These are phyloP conservation scores for Juglanconis oblonga DNA, from an alignment of 2,329 filamentous ascomycete genomes.

Conservation along the genomic window DNA sequence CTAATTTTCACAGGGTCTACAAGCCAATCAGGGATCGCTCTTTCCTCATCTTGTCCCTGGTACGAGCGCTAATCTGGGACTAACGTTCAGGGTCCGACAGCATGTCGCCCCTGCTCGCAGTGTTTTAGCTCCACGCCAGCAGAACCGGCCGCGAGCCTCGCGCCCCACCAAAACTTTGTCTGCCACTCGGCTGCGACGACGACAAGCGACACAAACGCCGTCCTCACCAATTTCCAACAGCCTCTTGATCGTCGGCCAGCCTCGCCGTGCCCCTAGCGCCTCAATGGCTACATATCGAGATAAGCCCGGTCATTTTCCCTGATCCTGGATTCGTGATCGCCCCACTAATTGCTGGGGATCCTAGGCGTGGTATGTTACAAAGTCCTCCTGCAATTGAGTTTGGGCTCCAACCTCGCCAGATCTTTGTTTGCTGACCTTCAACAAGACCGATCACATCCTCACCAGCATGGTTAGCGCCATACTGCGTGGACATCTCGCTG, in stretches of 20 bases:
- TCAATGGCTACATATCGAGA: slow-evolving; percentile 19
- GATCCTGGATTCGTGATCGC: background rate
- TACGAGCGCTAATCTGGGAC: background rate
- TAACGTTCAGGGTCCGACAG: background rate
- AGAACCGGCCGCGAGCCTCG: background rate
- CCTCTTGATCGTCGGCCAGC: background rate
- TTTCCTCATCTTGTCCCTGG: background rate
- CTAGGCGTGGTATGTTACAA: background rate
- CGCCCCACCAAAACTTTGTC: slow-evolving; percentile 6
- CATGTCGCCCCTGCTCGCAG: background rate
- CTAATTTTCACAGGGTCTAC: slow-evolving; percentile 8
- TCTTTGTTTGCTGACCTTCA: background rate
- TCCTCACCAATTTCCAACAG: background rate
- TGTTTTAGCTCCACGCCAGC: background rate
- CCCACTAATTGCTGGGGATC: slow-evolving; percentile 1
- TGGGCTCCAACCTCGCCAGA: background rate
- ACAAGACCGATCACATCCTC: slow-evolving; percentile 1
- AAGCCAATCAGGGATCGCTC: background rate
- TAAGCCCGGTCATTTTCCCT: slow-evolving; percentile 6
- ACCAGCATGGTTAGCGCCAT: background rate
- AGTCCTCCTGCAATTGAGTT: background rate
- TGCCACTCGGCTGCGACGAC: background rate
- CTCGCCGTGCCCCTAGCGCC: slow-evolving; percentile 1
- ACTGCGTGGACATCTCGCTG: background rate
- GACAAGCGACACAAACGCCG: background rate